Conservation (phyloP, 805 yeast species). For the Wickerhamiella lipophila region DNA sequence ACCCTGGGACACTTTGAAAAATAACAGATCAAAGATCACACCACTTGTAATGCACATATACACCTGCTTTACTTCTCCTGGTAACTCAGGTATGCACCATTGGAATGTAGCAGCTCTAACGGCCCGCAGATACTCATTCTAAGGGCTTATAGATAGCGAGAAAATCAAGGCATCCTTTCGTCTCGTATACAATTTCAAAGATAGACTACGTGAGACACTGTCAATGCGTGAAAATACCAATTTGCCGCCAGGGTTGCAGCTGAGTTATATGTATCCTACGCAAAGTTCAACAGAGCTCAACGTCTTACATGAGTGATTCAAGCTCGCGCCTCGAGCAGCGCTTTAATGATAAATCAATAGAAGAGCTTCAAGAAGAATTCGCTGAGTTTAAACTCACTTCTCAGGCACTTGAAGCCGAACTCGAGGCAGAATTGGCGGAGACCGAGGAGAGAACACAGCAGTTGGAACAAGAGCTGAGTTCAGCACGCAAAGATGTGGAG, state of each 20-base stretch:
- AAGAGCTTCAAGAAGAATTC: slow-evolving; percentile 31
- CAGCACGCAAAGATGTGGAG: slow-evolving; percentile 24
- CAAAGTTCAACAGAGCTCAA: neutral
- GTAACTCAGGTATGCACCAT: neutral
- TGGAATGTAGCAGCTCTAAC: neutral
- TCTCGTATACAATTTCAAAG: too few species aligned
- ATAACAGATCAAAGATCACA: neutral
- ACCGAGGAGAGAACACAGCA: slow-evolving; percentile 24
- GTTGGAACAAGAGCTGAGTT: slow-evolving; percentile 22
- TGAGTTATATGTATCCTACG: neutral
- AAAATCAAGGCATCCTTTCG: too few species aligned
- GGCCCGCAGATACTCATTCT: neutral
- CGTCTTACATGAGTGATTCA: slow-evolving; percentile 2
- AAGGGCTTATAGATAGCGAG: neutral
- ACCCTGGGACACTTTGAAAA: too few species aligned
- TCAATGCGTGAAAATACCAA: too few species aligned
- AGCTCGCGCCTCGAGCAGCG: slow-evolving; percentile 3
- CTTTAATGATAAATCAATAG: slow-evolving; percentile 4
- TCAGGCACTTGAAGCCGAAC: slow-evolving; percentile 34
- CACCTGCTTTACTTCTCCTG: neutral
- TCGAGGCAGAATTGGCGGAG: slow-evolving; percentile 34
- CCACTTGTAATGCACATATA: neutral
- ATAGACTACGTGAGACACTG: too few species aligned
- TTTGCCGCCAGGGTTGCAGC: too few species aligned
- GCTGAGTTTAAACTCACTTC: slow-evolving; percentile 35